Evolutionary conservation across 2,329 filamentous ascomycete genomes (phyloP), one percentile per base, ranked within the genome.

Genomic region (Sporothrix schenckii): DNA sequence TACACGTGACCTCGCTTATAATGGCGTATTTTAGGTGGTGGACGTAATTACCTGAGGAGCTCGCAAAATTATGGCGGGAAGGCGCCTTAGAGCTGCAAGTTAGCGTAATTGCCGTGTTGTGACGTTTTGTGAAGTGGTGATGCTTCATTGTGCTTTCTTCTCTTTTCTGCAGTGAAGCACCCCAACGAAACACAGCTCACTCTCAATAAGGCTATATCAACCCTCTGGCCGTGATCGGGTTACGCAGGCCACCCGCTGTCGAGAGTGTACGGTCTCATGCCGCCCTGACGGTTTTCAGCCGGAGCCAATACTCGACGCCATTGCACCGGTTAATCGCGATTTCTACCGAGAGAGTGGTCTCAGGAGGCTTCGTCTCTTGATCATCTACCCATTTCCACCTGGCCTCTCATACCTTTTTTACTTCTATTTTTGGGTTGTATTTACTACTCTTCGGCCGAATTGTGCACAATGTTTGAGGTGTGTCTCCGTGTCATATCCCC

Each of bases 391-490:
- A 9, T 56, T 9, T 34, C 7, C n/a, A 47, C n/a, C 34, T 44
- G 34, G 4, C 14, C 27, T 39, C 6, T 3, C 14, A n/a, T 27
- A 27, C 2, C 27, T 30, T 30, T 39, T 58, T 49, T 47, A 1
- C 44, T 47, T 47, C 11, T 47, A 16, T 14, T 49, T 30, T 27
- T 10, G 16, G 19, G n/a, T 24, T 10, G 6, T 21, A 60, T 47
- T 24, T 7, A 11, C 6, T 21, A 13, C 41, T 49, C n/a, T 30
- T 47, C 41, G 11, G 10, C 61, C 24, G 5, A 44, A n/a, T 44
- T 34, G 24, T 63, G 56, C 54, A 69, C n/a, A 5, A 73, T 73
- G 72, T 73, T 73, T n/a, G 70, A 73, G 70, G 72, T 73, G 52
- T n/a, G 69, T 70, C 24, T 47, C 21, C 24, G 24, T 24, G 24